Evolutionary conservation across 192 early-diverging fungal species (phyloP), one percentile per base, ranked within the genome.

Genomic region (Rhizophagus clarus): DNA sequence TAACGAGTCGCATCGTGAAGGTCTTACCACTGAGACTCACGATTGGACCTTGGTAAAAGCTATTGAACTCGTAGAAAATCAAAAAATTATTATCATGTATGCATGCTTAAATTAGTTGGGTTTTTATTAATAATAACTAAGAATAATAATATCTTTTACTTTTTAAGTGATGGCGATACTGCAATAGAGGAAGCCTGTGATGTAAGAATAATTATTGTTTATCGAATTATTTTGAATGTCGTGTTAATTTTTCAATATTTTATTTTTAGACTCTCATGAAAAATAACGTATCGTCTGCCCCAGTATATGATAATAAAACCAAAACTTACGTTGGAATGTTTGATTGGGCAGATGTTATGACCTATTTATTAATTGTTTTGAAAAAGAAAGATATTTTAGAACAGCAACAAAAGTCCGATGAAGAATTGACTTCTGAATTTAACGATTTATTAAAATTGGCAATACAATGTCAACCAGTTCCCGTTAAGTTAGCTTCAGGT

Each of bases 311-410:
- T 62, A 60, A 37, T n/a, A 42, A 63, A 29, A 85, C 77, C 40
- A 88, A 87, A 20, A 83, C 85, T 22, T 96, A 90, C 82, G 87
- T 93, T 22, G 95, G 95, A 47, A 94, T 96, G 93, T 95, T 96
- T 85, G 95, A 96, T 80, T 92, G 80, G 93, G 91, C 72, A 49
- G 95, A 96, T 73, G 81, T 95, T 67, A 93, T 94, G 76, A 86
- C 94, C 0, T 96, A 93, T 83, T 81, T 96, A 2, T 80, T 96
- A 66, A 74, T 93, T 37, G 82, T 90, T 10, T 81, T 93, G n/a
- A 85, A 88, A 51, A 91, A 89, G 61, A 88, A 87, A 75, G 56
- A 83, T 8, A 72, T 83, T 29, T 78, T 82, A 15, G 75, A 84
- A 60, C 81, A 84, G 28, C 45, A 61, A 29, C 31, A 74, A 29